These are phyloP conservation scores for Diaporthe amygdali DNA, from an alignment of 2,329 filamentous ascomycete genomes.

Conservation along the genomic window DNA sequence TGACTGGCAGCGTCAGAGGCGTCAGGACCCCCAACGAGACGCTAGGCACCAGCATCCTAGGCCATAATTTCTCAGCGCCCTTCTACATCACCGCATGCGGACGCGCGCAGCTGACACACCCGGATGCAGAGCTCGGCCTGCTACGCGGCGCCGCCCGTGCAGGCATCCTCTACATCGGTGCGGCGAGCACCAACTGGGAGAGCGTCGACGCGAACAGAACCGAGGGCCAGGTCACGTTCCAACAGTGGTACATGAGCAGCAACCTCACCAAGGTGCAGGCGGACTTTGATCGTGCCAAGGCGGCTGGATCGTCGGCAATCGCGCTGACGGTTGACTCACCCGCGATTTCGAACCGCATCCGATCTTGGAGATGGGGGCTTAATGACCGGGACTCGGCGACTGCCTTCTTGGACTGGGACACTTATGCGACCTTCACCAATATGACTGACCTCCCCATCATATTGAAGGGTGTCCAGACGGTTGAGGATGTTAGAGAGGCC, in stretches of 20 bases:
- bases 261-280: neutral
- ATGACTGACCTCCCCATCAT: neutral
- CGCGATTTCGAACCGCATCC: neutral
- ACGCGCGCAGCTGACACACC: too few species aligned
- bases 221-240: neutral
- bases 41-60: neutral
- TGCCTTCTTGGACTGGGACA: neutral
- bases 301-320: neutral
- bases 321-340: neutral
- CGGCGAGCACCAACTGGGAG: too few species aligned
- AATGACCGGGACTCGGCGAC: neutral
- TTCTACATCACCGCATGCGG: too few species aligned
- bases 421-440: neutral
- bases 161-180: neutral
- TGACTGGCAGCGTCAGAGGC: too few species aligned
- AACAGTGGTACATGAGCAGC: neutral
- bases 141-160: neutral
- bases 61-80: neutral
- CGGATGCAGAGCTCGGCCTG: too few species aligned
- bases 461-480: neutral
- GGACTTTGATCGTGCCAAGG: too few species aligned
- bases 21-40: neutral
- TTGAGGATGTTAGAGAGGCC: neutral
- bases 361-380: neutral
- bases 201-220: too few species aligned